A percentile compares a stretch with the other conserved stretches of the same genome.
phyloP scores from a whole-genome alignment of 306 rosid genomes.

The Amphicarpaea edgeworthii region DNA sequence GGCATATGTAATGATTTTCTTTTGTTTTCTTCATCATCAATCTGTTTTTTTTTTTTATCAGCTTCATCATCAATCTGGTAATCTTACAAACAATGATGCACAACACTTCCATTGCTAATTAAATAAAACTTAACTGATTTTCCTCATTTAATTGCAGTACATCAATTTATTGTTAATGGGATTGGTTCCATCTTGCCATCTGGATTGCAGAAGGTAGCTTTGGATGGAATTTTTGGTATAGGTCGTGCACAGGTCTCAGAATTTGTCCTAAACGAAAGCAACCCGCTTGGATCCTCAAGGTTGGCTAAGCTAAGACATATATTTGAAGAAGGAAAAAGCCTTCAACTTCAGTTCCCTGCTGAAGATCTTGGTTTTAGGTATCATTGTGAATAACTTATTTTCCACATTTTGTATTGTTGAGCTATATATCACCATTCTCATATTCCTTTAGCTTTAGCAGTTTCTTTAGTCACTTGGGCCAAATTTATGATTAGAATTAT shows the following conservation, averaged over 20 bases:
- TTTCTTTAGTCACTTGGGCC: slow-evolving; percentile 23
- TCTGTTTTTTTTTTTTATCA: no score
- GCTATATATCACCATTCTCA: slow-evolving; percentile 20
- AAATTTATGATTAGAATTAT: slow-evolving; percentile 37
- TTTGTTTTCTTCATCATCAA: slow-evolving; percentile 37
- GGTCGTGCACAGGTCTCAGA: slow-evolving; percentile 90
- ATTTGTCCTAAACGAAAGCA: slow-evolving; percentile 71
- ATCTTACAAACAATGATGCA: slow-evolving; percentile 27
- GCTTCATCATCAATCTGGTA: slow-evolving; percentile 28
- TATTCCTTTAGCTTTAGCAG: slow-evolving; percentile 23
- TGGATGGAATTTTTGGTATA: slow-evolving; percentile 83
- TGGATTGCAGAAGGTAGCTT: slow-evolving; percentile 70
- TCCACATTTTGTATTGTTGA: slow-evolving; percentile 18
- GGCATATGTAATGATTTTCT: slow-evolving; percentile 14
- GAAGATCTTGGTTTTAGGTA: slow-evolving; percentile 98
- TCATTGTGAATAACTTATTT: slow-evolving; percentile 37
- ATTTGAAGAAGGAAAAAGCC: slow-evolving; percentile 96
- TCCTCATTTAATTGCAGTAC: slow-evolving; percentile 69
- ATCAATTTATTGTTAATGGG: slow-evolving; percentile 61
- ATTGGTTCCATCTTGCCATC: slow-evolving; percentile 79
- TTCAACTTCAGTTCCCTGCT: slow-evolving; percentile 97
- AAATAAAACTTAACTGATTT: slow-evolving; percentile 27
- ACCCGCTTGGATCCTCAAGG: slow-evolving; percentile 83
- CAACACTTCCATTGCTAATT: slow-evolving; percentile 34
- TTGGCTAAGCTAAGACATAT: slow-evolving; percentile 74